Evolutionary conservation across 768 basidiomycete genomes (phyloP), one percentile per base, ranked within the genome.

Genomic region (Scleroderma citrinum): DNA sequence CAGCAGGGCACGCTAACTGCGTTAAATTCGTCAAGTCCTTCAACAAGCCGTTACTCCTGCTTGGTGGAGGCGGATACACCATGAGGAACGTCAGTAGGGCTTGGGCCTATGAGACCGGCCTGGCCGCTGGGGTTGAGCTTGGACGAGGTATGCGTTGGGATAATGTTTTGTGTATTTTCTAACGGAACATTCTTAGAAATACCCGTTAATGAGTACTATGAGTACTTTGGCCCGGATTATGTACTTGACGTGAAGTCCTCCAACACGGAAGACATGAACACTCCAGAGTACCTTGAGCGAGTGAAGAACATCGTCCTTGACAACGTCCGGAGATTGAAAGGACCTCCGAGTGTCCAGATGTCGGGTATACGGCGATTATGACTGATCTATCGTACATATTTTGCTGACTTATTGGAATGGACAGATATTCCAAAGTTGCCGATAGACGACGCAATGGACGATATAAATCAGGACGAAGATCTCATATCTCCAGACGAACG

Each of bases 181-280:
- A 38, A 57, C 50, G 12, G 21, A 23, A 19, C n/a, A 8, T 46
- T 5, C 29, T n/a, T 59, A 94, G 95, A 91, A 62, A 95, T 99
- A 47, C 96, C 96, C 2, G 86, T 94, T 55, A 99, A 98, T 61
- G 96, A 99, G 69, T 99, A 98, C 70, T 98, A 94, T 62, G 95
- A 98, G 63, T 98, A 98, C 68, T 98, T 97, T 66, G 96, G 96
- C 1, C 96, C 96, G 3, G 92, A 95, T 60, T 97, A 98, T 61
- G 82, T 93, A 63, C 78, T 99, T 29, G 92, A 99, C 63, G 96
- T 99, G 24, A 90, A 86, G 59, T 72, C 92, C 12, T 93, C 91
- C 12, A 99, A 98, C 63, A 87, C 92, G 52, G 93, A 96, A 56
- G 95, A 99, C 62, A 71, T 95, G 71, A 99, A 99, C 62, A 89